Base-by-base conservation (phyloP, 106 monocot species). In the Acanthochlamys bracteata region DNA sequence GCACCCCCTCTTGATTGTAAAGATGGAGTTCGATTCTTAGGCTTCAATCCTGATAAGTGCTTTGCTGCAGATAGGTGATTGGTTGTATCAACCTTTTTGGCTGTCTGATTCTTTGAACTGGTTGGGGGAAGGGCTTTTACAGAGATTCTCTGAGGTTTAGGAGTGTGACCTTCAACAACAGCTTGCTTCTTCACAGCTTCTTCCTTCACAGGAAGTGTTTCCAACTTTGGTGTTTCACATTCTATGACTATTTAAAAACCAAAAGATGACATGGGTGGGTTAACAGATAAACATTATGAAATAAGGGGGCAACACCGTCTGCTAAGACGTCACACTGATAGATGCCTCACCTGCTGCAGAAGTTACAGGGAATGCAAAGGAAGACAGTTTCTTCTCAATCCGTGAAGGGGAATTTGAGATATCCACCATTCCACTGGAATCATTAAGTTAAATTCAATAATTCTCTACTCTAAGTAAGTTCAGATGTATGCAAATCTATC, bases 301-400 rank as follows among this genome's bases (percentile, higher is more conserved):
- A 45, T n/a, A n/a, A n/a, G n/a, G n/a, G n/a, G n/a, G n/a, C n/a
- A n/a, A n/a, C n/a, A n/a, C n/a, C n/a, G n/a, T n/a, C n/a, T n/a
- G n/a, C n/a, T n/a, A n/a, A n/a, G n/a, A n/a, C n/a, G n/a, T n/a
- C n/a, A n/a, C n/a, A n/a, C n/a, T n/a, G n/a, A n/a, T n/a, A n/a
- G n/a, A n/a, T n/a, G n/a, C n/a, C n/a, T n/a, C n/a, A n/a, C n/a
- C 66, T 24, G 64, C 9, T 24, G 39, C 25, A 55, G 55, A 42
- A 66, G 66, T 74, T 64, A 63, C 55, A 60, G 84, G 78, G 41
- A 76, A 67, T 21, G 57, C 63, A 56, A 78, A 75, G 27, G 75
- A 25, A 71, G 73, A 33, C 22, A 20, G 33, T 39, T 77, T 68
- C 17, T 55, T 42, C 22, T 59, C 4, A 21, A 20, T 4, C 24